A percentile compares a stretch with the other conserved stretches of the same genome.
phyloP scores from a whole-genome alignment of 306 rosid genomes.

The Trifolium pratense region DNA sequence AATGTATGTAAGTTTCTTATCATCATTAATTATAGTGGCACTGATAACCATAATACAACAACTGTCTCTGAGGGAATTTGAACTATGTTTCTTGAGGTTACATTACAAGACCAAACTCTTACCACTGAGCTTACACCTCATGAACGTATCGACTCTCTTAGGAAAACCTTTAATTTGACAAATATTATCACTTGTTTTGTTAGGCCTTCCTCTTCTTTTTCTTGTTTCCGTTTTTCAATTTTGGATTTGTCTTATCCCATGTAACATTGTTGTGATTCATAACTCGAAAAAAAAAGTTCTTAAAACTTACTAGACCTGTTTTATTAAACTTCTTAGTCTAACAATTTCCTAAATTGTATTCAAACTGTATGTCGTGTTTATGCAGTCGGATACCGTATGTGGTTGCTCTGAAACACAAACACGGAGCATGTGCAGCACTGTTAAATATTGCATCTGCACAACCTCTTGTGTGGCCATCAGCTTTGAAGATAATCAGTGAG shows the following conservation, averaged over 20 bases:
- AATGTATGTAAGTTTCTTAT: not conserved
- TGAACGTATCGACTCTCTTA: not conserved
- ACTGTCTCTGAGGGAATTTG: not conserved
- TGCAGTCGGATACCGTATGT: slow-evolving; percentile 87
- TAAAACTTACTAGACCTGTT: not conserved
- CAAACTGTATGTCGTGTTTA: slow-evolving; percentile 17
- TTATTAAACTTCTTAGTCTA: not conserved
- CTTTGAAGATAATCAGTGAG: slow-evolving; percentile 90
- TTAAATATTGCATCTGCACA: slow-evolving; percentile 88
- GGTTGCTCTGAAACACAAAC: slow-evolving; percentile 80
- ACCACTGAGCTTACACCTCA: no score
- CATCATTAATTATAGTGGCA: not conserved
- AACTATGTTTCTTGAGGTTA: not conserved
- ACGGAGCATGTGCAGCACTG: slow-evolving; percentile 86
- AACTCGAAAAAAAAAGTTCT: not conserved
- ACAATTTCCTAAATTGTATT: slow-evolving; percentile 26
- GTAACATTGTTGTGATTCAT: slow-evolving; percentile 6
- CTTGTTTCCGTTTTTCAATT: slow-evolving; percentile 7
- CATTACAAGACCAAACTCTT: no score
- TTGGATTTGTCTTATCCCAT: not conserved
- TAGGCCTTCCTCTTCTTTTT: slow-evolving; percentile 5
- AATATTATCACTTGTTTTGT: slow-evolving; percentile 18
- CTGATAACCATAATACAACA: not conserved
- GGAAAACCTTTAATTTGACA: not conserved
- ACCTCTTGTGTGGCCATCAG: slow-evolving; percentile 98